These are phyloP conservation scores for Sporobolomyces roseus DNA, from an alignment of 768 basidiomycete genomes.

Conservation along the genomic window DNA sequence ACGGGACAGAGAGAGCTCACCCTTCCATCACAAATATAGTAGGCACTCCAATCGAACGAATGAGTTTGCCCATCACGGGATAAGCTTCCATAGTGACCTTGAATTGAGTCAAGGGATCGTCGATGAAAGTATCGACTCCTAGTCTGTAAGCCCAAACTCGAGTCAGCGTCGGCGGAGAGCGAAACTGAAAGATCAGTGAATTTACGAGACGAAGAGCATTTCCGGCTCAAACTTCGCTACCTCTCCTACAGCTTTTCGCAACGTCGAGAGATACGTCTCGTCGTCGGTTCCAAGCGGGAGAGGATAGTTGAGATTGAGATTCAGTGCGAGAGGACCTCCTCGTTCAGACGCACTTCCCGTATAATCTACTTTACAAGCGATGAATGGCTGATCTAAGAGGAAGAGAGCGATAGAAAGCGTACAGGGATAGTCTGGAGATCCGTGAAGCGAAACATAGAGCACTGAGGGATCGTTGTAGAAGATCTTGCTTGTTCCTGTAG, in stretches of 20 bases:
- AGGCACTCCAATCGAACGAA: slow-evolving; percentile 32
- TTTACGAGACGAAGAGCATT: slow-evolving; percentile 47
- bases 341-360: slow-evolving; percentile 47
- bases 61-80: slow-evolving; percentile 44
- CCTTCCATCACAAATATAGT: slow-evolving; percentile 51
- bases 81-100: slow-evolving; percentile 46
- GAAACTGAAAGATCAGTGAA: not conserved
- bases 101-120: slow-evolving; percentile 49
- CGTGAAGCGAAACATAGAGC: slow-evolving; percentile 49
- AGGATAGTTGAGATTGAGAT: slow-evolving; percentile 48
- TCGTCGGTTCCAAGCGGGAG: slow-evolving; percentile 46
- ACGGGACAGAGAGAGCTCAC: slow-evolving; percentile 36
- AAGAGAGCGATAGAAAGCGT: no score
- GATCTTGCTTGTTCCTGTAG: slow-evolving; percentile 46
- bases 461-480: slow-evolving; percentile 48
- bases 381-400: not conserved
- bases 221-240: slow-evolving; percentile 43
- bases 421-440: slow-evolving; percentile 49
- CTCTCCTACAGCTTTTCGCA: slow-evolving; percentile 38
- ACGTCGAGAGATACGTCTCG: slow-evolving; percentile 44
- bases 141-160: slow-evolving; percentile 41
- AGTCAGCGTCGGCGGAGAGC: not conserved
- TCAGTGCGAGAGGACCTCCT: slow-evolving; percentile 44
- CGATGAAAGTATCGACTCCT: slow-evolving; percentile 49
- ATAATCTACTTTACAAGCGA: slow-evolving; percentile 42